phyloP scores from a whole-genome alignment of 805 yeast genomes.

The Spathaspora sp. region DNA sequence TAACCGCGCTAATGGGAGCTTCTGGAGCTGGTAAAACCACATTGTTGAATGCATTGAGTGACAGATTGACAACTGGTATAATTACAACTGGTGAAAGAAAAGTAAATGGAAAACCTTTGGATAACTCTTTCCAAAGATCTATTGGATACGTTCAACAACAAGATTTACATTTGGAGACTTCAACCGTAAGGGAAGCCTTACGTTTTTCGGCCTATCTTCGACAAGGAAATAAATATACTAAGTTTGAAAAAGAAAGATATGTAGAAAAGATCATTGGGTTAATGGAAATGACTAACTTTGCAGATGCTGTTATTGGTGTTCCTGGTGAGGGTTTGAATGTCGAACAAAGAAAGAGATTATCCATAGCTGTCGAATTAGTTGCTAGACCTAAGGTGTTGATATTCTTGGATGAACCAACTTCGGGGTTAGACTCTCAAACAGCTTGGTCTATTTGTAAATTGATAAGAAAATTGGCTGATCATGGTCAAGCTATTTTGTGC shows the following conservation, averaged over 20 bases:
- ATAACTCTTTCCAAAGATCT: conserved; percentile 43
- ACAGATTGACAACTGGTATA: conserved; percentile 66
- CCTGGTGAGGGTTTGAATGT: conserved; percentile 34
- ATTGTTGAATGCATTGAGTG: conserved; percentile 66
- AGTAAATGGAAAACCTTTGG: conserved; percentile 66
- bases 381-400: conserved; percentile 37
- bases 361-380: conserved; percentile 37
- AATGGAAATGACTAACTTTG: conserved; percentile 45
- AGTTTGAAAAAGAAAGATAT: conserved; percentile 57
- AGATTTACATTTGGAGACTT: conserved; percentile 28
- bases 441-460: conserved; percentile 35
- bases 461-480: conserved; percentile 30
- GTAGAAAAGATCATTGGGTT: conserved; percentile 66
- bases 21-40: conserved; percentile 90
- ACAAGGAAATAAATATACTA: conserved; percentile 47
- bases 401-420: conserved; percentile 38
- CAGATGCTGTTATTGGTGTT: conserved; percentile 31
- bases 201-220: conserved; percentile 69
- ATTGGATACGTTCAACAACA: conserved; percentile 34
- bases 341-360: conserved; percentile 31
- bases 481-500: conserved; percentile 32
- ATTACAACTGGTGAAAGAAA: conserved; percentile 60
- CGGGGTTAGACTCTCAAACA: conserved; percentile 36
- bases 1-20: conserved; percentile 82
- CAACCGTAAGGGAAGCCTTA: conserved; percentile 53